Base-by-base conservation (phyloP, 1,284 basidiomycete species). In the Irpex sp. region DNA sequence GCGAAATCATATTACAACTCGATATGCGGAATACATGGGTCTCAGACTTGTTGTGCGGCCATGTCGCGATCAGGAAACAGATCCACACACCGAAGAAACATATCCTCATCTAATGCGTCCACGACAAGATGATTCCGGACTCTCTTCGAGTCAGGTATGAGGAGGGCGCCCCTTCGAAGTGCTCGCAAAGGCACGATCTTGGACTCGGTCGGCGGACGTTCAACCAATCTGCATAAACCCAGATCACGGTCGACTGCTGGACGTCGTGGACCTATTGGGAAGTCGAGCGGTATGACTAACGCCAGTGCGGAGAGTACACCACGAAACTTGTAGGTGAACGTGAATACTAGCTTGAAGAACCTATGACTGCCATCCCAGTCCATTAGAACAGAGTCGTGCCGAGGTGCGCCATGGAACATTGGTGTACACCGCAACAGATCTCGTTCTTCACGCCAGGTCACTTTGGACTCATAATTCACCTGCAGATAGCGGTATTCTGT, bases 401-500 rank as follows among this genome's bases (percentile, higher is more conserved):
- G 47, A 35, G 58, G 58, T 8, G 47, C 47, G 7, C 31, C 47
- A n/a, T 13, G 35, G 31, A 59, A 59, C 47, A n/a, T 50, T 5
- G 58, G 47, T 17, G 58, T 36, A n/a, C 58, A 59, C n/a, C 58
- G 58, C 1, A 59, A 33, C 1, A 33, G 21, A 6, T 59, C 58
- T 2, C 6, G n/a, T 15, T 33, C 47, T 39, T 21, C n/a, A 3
- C 58, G 46, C 46, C 58, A 59, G 1, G 58, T 59, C 2, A 59
- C 58, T 17, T n/a, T 13, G 19, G 58, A 59, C n/a, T 50, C 58
- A 35, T 33, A 59, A n/a, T 59, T 50, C 6, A 74, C 63, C 33
- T 69, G 66, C 7, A 75, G 8, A 54, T 64, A 70, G 2, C 50
- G 31, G 58, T 69, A 69, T 33, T 65, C 65, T 8, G 55, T 64